Base-by-base conservation (phyloP, 768 basidiomycete species). In the Lyophyllum decastes region DNA sequence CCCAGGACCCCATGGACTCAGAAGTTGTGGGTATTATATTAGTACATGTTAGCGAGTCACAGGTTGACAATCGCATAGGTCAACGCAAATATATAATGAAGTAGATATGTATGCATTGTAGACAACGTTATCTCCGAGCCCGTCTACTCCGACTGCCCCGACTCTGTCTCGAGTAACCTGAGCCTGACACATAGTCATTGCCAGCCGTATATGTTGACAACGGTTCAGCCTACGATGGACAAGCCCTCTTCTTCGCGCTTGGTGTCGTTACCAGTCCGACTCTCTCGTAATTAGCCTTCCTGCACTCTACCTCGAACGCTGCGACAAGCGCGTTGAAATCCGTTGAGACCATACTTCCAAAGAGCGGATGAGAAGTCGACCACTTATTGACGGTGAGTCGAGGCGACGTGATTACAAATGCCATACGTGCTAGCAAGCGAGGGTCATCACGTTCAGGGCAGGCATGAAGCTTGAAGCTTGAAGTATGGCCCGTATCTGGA, bases 401-500 rank as follows among this genome's bases (percentile, higher is more conserved):
- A 19, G 77, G 61, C n/a, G 61, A 79, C 1, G 75, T 74, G 46
- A 82, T 74, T 8, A 81, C 81, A 54, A 82, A 83, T 4, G 80
- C 81, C 80, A 62, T 62, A 26, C 61, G 75, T 1, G 81, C 79
- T n/a, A 82, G 69, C 30, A 81, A 68, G 6, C 78, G 78, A 24
- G 79, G 76, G 54, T 81, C 80, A 54, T 81, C 79, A 30, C 79
- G 77, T 44, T 76, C 77, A 34, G 70, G 73, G 61, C 78, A 80
- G n/a, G 72, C 74, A 14, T 60, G 61, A 22, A n/a, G n/a, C n/a
- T n/a, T n/a, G n/a, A n/a, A n/a, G n/a, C n/a, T n/a, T n/a, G n/a
- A n/a, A 81, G 70, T 48, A 82, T 77, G 12, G 65, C 70, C 25
- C 64, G 54, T 57, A 81, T 64, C 48, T 71, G 68, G 14, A 14